phyloP scores from a whole-genome alignment of 2,329 filamentous ascomycete species.

The Metarhizium brunneum region DNA sequence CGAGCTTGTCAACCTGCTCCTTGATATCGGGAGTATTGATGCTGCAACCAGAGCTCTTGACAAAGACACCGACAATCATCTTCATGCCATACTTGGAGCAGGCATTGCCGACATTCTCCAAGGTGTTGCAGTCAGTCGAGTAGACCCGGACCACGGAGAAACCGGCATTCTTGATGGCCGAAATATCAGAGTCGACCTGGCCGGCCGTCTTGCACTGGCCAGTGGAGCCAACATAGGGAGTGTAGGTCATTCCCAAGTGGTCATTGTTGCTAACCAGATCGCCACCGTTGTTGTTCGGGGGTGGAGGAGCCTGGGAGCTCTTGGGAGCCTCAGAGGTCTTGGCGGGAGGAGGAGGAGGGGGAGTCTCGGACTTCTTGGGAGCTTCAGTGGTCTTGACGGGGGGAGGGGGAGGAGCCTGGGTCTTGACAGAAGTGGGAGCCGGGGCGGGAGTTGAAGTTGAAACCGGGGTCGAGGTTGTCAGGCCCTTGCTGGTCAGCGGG shows the following conservation, averaged over 20 bases:
- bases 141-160: conserved; percentile 74
- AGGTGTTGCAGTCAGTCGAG: conserved; percentile 81
- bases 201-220: conserved; percentile 55
- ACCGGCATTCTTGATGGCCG: conserved; percentile 51
- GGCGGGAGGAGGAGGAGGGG: conserved; percentile 2
- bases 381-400: too few relatives aligned
- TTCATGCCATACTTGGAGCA: conserved; percentile 58
- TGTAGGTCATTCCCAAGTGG: conserved; percentile 73
- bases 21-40: conserved; percentile 52
- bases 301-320: not conserved
- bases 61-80: conserved; percentile 82
- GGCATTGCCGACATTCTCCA: conserved; percentile 64
- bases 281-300: conserved; percentile 8
- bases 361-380: too few relatives aligned
- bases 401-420: conserved; percentile 7
- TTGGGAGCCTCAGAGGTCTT: too few relatives aligned
- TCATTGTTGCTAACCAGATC: conserved; percentile 34
- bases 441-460: conserved; percentile 17
- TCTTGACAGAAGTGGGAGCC: conserved; percentile 2
- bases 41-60: conserved; percentile 55
- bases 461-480: conserved; percentile 22
- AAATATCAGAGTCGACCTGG: conserved; percentile 53
- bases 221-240: conserved; percentile 52
- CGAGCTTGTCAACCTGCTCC: conserved; percentile 65
- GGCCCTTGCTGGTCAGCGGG: conserved; percentile 47